phyloP scores from a whole-genome alignment of 495 filamentous ascomycete genomes.

The Saxophila tyrrhenica region DNA sequence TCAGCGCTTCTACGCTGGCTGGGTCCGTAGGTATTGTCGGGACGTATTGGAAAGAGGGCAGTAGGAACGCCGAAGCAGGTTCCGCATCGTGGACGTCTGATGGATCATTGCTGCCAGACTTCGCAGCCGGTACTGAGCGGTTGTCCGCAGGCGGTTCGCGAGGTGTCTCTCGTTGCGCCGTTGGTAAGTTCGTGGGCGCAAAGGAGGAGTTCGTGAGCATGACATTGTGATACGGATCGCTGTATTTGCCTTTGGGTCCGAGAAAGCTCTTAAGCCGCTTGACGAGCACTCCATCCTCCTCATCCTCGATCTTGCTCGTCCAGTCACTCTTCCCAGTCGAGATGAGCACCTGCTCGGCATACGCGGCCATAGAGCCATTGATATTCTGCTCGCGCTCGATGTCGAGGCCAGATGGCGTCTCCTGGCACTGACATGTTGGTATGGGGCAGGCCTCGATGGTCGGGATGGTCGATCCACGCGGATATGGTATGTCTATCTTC shows the following conservation, averaged over 20 bases:
- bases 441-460: slow-evolving; percentile 55
- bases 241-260: slow-evolving; percentile 52
- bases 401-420: slow-evolving; percentile 54
- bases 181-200: slow-evolving; percentile 29
- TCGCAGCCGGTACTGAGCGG: slow-evolving; percentile 2
- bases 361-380: slow-evolving; percentile 64
- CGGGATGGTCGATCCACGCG: slow-evolving; percentile 27
- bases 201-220: slow-evolving; percentile 64
- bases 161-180: slow-evolving; percentile 1
- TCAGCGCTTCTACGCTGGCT: slow-evolving; percentile 40
- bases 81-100: slow-evolving; percentile 21
- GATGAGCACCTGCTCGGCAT: slow-evolving; percentile 71
- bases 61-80: slow-evolving; percentile 53
- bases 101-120: slow-evolving; percentile 1
- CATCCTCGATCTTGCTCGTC: slow-evolving; percentile 59
- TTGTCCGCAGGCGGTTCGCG: not conserved
- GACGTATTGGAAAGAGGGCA: slow-evolving; percentile 70
- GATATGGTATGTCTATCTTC: slow-evolving; percentile 14
- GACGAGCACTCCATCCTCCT: slow-evolving; percentile 51
- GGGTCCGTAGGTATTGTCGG: slow-evolving; percentile 50
- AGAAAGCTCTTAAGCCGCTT: slow-evolving; percentile 57
- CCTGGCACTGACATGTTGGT: slow-evolving; percentile 58
- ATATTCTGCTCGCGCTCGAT: slow-evolving; percentile 63
- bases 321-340: slow-evolving; percentile 74
- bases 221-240: slow-evolving; percentile 71